These are phyloP conservation scores for Eutypa lata DNA, from an alignment of 2,329 filamentous ascomycete genomes.

Conservation along the genomic window DNA sequence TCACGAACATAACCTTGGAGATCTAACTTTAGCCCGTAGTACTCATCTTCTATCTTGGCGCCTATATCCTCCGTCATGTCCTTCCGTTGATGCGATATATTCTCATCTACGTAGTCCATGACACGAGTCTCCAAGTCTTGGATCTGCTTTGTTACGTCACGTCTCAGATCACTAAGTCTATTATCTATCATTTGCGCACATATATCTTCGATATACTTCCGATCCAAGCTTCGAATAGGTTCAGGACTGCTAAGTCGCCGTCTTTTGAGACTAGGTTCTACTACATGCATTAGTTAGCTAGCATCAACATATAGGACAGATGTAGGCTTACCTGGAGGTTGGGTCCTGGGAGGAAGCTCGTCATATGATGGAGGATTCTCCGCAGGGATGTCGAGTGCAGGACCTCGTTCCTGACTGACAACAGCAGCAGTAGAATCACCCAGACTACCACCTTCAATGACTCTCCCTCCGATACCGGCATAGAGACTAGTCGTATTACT, in stretches of 20 bases:
- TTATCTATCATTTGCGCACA: conserved; percentile 11
- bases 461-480: conserved; percentile 8
- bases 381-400: conserved; percentile 4
- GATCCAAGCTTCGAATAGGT: conserved; percentile 4
- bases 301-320: neutral
- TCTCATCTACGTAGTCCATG: conserved; percentile 12
- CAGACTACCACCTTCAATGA: conserved; percentile 10
- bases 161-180: conserved; percentile 8
- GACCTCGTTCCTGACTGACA: neutral
- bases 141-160: conserved; percentile 9
- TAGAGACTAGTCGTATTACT: conserved; percentile 11
- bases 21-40: conserved; percentile 2
- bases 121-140: conserved; percentile 11
- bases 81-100: conserved; percentile 6
- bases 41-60: conserved; percentile 2
- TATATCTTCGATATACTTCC: conserved; percentile 15
- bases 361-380: conserved; percentile 14
- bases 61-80: neutral
- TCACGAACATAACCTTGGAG: conserved; percentile 1
- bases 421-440: neutral
- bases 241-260: conserved; percentile 7
- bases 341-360: conserved; percentile 8
- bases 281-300: conserved; percentile 1
- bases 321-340: conserved; percentile 6
- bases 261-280: conserved; percentile 4